phyloP scores from a whole-genome alignment of 257 asterid genomes.

The Leonotis leonurus region DNA sequence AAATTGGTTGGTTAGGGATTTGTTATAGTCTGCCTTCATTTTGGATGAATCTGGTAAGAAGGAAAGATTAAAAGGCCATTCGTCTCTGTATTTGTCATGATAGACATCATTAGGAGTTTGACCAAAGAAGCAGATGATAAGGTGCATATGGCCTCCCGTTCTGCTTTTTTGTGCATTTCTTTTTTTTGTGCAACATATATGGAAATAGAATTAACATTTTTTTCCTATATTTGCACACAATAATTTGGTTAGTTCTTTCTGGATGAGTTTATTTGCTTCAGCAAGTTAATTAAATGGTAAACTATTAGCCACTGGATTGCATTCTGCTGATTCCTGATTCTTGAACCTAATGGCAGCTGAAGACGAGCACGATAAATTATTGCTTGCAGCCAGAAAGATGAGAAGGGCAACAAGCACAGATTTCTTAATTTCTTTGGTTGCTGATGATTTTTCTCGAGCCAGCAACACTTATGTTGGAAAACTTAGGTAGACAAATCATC shows the following conservation, averaged over 20 bases:
- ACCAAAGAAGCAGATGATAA: neutral
- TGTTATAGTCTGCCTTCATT: too few relatives aligned
- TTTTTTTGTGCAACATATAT: neutral
- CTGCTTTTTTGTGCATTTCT: neutral
- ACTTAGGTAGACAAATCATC: conserved; percentile 41
- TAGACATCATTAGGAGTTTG: neutral
- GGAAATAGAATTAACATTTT: neutral
- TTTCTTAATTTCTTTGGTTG: conserved; percentile 72
- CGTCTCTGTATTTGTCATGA: neutral
- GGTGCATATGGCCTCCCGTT: neutral
- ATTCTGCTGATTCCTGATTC: conserved; percentile 17
- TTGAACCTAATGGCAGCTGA: conserved; percentile 53
- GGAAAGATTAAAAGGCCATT: neutral
- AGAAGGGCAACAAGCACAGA: conserved; percentile 85
- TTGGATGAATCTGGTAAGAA: too few relatives aligned
- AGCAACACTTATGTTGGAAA: conserved; percentile 87
- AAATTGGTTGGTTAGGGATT: too few relatives aligned
- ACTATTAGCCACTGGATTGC: neutral
- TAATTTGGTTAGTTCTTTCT: neutral
- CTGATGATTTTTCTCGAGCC: conserved; percentile 81
- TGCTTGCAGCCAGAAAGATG: conserved; percentile 71
- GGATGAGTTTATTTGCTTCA: neutral
- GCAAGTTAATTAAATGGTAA: neutral
- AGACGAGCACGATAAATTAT: conserved; percentile 59
- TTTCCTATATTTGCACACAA: neutral